Conservation (phyloP, 129 eudicot genomes). For the Pulicaria dysenterica region DNA sequence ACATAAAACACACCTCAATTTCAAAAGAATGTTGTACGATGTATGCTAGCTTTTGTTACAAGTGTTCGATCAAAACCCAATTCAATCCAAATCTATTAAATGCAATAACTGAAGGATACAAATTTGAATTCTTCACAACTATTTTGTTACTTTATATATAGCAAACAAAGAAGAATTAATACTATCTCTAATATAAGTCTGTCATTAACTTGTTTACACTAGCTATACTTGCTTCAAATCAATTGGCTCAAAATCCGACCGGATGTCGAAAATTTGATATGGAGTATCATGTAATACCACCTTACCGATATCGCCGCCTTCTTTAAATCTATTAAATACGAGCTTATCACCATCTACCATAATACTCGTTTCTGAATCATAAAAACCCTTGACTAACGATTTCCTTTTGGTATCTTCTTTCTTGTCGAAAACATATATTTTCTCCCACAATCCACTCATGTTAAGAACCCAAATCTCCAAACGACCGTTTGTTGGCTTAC, state of each 20-base stretch:
- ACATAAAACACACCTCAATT: too few species aligned
- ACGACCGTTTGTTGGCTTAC: neutral
- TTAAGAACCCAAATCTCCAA: conserved; percentile 19
- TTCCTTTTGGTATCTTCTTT: neutral
- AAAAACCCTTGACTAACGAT: neutral
- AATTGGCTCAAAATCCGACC: conserved; percentile 16
- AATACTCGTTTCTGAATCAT: conserved; percentile 19
- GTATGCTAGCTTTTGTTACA: too few species aligned
- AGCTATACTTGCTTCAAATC: neutral
- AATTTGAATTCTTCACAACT: too few species aligned
- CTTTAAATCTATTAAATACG: conserved; percentile 3
- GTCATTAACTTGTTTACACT: neutral
- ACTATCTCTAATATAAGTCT: too few species aligned
- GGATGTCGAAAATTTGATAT: neutral
- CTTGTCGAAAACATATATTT: neutral
- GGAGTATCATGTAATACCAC: neutral
- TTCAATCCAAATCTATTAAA: too few species aligned
- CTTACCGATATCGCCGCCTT: neutral
- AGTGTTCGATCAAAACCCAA: too few species aligned
- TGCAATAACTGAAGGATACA: too few species aligned
- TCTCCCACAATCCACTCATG: neutral
- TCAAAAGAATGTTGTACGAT: too few species aligned
- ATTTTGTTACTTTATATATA: too few species aligned
- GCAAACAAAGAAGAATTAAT: too few species aligned
- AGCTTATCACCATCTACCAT: neutral